A percentile compares a stretch with the other conserved stretches of the same genome.
These are phyloP conservation scores for Carex cristatella DNA, from an alignment of 176 grass and related monocot genomes.

Conservation along the genomic window DNA sequence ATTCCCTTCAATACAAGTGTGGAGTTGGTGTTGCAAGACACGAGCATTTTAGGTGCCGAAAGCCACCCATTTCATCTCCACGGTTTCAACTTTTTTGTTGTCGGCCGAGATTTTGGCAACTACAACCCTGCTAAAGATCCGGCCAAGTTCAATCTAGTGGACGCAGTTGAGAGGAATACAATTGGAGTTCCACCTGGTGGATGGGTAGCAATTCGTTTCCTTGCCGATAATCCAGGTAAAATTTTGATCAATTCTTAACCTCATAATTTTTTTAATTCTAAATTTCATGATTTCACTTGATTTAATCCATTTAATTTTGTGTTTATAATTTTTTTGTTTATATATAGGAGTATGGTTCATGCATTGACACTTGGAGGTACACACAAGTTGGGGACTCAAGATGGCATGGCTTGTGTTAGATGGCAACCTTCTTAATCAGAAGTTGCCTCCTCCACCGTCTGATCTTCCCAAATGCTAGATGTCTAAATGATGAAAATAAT, in stretches of 20 bases:
- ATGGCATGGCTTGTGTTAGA: conserved; percentile 83
- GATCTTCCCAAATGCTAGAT: conserved; percentile 70
- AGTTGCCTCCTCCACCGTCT: conserved; percentile 61
- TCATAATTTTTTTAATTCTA: background rate
- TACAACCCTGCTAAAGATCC: conserved; percentile 47
- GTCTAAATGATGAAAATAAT: background rate
- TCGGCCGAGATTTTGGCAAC: conserved; percentile 60
- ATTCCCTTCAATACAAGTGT: conserved; percentile 45
- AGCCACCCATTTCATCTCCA: conserved; percentile 87
- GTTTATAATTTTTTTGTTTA: no score
- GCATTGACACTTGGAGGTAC: conserved; percentile 84
- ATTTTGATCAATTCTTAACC: background rate
- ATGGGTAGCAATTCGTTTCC: conserved; percentile 72
- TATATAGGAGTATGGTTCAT: conserved; percentile 59
- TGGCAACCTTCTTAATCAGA: conserved; percentile 49
- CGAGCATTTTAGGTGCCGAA: conserved; percentile 60
- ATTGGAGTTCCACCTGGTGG: conserved; percentile 64
- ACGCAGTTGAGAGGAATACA: conserved; percentile 76
- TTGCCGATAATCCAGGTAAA: conserved; percentile 69
- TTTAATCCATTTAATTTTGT: no score
- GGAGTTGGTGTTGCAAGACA: conserved; percentile 82
- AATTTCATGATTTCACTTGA: background rate
- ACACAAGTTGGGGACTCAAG: conserved; percentile 76
- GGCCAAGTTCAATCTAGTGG: conserved; percentile 45
- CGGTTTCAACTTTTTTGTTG: conserved; percentile 71